Evolutionary conservation across 2,329 filamentous ascomycete species (phyloP).

Genomic region (Ophiocordyceps unilateralis): DNA sequence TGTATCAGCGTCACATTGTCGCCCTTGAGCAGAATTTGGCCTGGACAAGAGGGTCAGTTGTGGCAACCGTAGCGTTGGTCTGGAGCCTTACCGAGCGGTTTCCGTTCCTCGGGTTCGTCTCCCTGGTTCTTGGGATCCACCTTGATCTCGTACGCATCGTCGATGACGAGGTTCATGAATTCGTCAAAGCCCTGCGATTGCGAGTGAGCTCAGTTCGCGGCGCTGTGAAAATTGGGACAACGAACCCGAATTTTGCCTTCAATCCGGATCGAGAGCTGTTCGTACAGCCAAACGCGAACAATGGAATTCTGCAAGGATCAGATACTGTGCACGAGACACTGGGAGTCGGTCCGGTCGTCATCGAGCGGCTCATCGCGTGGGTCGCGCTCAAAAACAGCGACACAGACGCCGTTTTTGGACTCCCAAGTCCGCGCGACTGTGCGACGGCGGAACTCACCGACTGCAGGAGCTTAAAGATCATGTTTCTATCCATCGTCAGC

Average conservation of each 20-base stretch:
- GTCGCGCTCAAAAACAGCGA: no score
- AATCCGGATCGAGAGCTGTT: slow-evolving; percentile 85
- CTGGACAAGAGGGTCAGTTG: slow-evolving; percentile 26
- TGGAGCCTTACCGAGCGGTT: slow-evolving; percentile 49
- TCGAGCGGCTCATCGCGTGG: no score
- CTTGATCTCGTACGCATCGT: slow-evolving; percentile 82
- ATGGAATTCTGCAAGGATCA: slow-evolving; percentile 45
- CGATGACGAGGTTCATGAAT: slow-evolving; percentile 97
- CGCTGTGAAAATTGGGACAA: slow-evolving; percentile 1
- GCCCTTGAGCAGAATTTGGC: slow-evolving; percentile 73
- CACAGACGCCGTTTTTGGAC: no score
- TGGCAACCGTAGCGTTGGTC: not conserved
- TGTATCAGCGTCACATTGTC: slow-evolving; percentile 79
- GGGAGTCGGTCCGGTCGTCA: no score
- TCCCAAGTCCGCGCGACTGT: not conserved
- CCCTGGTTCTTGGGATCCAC: slow-evolving; percentile 54
- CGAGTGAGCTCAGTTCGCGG: not conserved
- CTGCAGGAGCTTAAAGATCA: slow-evolving; percentile 61
- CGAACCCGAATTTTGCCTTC: slow-evolving; percentile 88
- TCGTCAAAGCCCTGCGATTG: slow-evolving; percentile 74
- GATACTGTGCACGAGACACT: not conserved
- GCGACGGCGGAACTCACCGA: slow-evolving; percentile 16
- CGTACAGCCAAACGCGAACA: slow-evolving; percentile 91
- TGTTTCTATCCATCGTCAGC: slow-evolving; percentile 19
- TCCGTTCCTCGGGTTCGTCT: slow-evolving; percentile 60